Conservation (phyloP, 805 yeast species). For the Cyberlindnera xylosilytica region DNA sequence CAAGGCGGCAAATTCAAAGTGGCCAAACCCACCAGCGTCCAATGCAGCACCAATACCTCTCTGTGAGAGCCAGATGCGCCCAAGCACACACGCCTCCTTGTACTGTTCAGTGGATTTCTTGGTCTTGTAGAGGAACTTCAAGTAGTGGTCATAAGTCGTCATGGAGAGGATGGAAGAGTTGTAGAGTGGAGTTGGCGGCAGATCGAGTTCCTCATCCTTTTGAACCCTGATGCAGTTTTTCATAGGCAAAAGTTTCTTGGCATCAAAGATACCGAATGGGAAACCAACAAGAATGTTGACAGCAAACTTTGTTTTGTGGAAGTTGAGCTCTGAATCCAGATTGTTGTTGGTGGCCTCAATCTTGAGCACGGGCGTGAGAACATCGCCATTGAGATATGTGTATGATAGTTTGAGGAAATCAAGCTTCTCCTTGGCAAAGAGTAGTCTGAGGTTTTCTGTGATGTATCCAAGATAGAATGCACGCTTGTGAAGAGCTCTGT, state of each 20-base stretch:
- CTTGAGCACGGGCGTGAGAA: slow-evolving; percentile 68
- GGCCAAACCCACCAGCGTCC: slow-evolving; percentile 82
- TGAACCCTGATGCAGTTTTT: slow-evolving; percentile 75
- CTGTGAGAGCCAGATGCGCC: slow-evolving; percentile 87
- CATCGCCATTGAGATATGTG: slow-evolving; percentile 71
- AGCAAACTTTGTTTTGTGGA: slow-evolving; percentile 66
- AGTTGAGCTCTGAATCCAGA: slow-evolving; percentile 45
- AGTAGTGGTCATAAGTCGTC: slow-evolving; percentile 62
- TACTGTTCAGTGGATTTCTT: slow-evolving; percentile 77
- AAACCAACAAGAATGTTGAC: slow-evolving; percentile 73
- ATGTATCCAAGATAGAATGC: slow-evolving; percentile 82
- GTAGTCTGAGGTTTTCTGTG: slow-evolving; percentile 57
- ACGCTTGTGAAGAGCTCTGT: slow-evolving; percentile 85
- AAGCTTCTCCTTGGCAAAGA: slow-evolving; percentile 52
- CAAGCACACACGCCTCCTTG: slow-evolving; percentile 82
- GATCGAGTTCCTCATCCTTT: slow-evolving; percentile 33
- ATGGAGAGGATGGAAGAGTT: slow-evolving; percentile 77
- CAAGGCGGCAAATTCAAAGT: slow-evolving; percentile 79
- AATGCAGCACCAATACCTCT: slow-evolving; percentile 70
- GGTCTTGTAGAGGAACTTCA: slow-evolving; percentile 72
- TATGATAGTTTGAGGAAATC: slow-evolving; percentile 52
- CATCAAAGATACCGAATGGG: slow-evolving; percentile 67
- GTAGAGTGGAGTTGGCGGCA: slow-evolving; percentile 83
- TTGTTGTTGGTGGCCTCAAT: slow-evolving; percentile 54
- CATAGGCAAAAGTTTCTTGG: slow-evolving; percentile 73